A percentile compares a stretch with the other conserved stretches of the same genome.
phyloP scores from a whole-genome alignment of 2,329 filamentous ascomycete species.

The Diaporthe eres region DNA sequence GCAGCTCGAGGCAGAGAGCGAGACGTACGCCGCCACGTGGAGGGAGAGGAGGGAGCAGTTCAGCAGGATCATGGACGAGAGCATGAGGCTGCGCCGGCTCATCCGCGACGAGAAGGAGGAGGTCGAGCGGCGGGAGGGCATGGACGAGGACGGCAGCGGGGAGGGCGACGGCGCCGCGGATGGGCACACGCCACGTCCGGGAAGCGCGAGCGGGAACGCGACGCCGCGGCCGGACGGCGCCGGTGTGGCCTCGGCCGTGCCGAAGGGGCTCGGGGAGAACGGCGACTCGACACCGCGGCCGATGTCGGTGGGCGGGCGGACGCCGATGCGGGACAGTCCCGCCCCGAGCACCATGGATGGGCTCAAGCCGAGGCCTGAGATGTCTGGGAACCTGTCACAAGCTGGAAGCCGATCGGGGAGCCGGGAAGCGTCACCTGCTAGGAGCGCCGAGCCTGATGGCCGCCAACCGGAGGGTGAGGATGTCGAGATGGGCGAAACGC shows the following conservation, averaged over 20 bases:
- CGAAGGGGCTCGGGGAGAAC: conserved; percentile 44
- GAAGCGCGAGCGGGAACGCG: conserved; percentile 64
- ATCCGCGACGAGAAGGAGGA: conserved; percentile 97
- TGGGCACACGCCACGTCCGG: conserved; percentile 65
- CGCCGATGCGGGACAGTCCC: conserved; percentile 52
- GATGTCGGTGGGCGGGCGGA: conserved; percentile 48
- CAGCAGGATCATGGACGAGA: conserved; percentile 89
- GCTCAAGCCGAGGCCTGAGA: conserved; percentile 53
- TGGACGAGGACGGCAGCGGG: conserved; percentile 73
- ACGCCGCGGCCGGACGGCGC: conserved; percentile 64
- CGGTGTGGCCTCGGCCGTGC: conserved; percentile 46
- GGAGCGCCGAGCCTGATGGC: conserved; percentile 45
- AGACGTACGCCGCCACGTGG: conserved; percentile 87
- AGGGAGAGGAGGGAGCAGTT: conserved; percentile 88
- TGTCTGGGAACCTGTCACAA: conserved; percentile 53
- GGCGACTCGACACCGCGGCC: conserved; percentile 46
- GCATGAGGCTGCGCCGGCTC: conserved; percentile 85
- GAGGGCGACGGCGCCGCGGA: conserved; percentile 58
- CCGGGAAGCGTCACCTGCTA: conserved; percentile 54
- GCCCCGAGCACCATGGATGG: conserved; percentile 46
- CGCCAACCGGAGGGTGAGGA: conserved; percentile 63
- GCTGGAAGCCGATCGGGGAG: conserved; percentile 57
- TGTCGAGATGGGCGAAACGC: conserved; percentile 70
- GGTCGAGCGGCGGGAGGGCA: conserved; percentile 87
- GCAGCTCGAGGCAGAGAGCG: conserved; percentile 87